Evolutionary conservation across 345 rosid species (phyloP).

Genomic region (Gynandropsis gynandra): DNA sequence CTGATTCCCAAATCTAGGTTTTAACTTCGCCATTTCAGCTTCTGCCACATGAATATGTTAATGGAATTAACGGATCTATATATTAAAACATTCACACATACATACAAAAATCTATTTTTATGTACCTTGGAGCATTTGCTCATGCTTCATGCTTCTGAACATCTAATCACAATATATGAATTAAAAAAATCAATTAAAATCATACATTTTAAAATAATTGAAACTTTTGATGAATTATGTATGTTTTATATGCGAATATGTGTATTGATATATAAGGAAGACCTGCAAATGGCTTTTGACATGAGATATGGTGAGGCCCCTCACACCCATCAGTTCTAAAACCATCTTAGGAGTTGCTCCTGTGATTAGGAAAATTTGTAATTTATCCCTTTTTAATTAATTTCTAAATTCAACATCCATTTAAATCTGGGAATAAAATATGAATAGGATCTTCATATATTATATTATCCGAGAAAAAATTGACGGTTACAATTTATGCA

Average conservation of each 20-base stretch:
- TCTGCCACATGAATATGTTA: too few species aligned
- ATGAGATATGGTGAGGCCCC: conserved; percentile 69
- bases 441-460: too few species aligned
- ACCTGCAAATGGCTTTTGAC: conserved; percentile 91
- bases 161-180: conserved; percentile 18
- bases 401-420: background rate
- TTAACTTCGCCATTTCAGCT: too few species aligned
- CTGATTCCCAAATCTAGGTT: too few species aligned
- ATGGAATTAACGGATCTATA: too few species aligned
- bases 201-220: background rate
- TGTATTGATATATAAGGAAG: conserved; percentile 1
- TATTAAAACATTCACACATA: too few species aligned
- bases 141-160: conserved; percentile 28
- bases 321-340: conserved; percentile 71
- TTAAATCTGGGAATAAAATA: background rate
- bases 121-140: conserved; percentile 29
- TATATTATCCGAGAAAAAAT: too few species aligned
- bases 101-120: background rate
- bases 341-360: conserved; percentile 87
- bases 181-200: background rate
- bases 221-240: background rate
- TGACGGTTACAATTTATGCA: too few species aligned
- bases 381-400: too few species aligned
- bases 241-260: background rate
- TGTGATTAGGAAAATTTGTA: conserved; percentile 18